Evolutionary conservation across 108 stramenopile genomes (phyloP).

Genomic region (Craspedostauros australis): DNA sequence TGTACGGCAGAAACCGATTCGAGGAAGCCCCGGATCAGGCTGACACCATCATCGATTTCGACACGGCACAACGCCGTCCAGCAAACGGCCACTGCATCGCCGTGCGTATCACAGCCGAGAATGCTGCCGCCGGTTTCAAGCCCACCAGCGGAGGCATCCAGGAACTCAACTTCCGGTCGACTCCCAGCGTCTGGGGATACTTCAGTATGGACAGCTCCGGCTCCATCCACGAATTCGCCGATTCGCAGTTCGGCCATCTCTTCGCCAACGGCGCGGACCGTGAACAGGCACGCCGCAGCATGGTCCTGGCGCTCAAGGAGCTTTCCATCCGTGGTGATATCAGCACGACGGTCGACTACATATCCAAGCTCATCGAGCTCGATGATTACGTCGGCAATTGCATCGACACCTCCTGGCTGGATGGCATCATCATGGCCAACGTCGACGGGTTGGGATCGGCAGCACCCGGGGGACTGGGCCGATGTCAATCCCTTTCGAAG

Average conservation of each 20-base stretch:
- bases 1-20: constrained; percentile 87
- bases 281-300: constrained; percentile 93
- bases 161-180: constrained; percentile 97
- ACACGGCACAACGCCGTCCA: constrained; percentile 41
- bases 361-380: constrained; percentile 91
- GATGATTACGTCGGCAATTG: constrained; percentile 91
- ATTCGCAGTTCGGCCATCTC: constrained; percentile 99
- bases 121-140: constrained; percentile 98
- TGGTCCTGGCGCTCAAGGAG: constrained; percentile 97
- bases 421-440: constrained; percentile 85
- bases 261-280: constrained; percentile 92
- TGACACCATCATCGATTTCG: constrained; percentile 67
- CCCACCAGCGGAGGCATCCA: constrained; percentile 94
- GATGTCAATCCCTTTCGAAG: constrained; percentile 25
- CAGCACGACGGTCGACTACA: constrained; percentile 97
- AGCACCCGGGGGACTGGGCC: constrained; percentile 7
- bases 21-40: constrained; percentile 66
- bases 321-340: constrained; percentile 98
- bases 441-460: constrained; percentile 30
- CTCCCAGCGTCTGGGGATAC: constrained; percentile 99
- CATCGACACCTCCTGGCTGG: constrained; percentile 99
- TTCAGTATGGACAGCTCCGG: constrained; percentile 97
- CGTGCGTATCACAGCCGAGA: constrained; percentile 98
- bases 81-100: constrained; percentile 94
- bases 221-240: constrained; percentile 98